These are phyloP conservation scores for Phytophthora rubi DNA, from an alignment of 352 stramenopile genomes.

Conservation along the genomic window DNA sequence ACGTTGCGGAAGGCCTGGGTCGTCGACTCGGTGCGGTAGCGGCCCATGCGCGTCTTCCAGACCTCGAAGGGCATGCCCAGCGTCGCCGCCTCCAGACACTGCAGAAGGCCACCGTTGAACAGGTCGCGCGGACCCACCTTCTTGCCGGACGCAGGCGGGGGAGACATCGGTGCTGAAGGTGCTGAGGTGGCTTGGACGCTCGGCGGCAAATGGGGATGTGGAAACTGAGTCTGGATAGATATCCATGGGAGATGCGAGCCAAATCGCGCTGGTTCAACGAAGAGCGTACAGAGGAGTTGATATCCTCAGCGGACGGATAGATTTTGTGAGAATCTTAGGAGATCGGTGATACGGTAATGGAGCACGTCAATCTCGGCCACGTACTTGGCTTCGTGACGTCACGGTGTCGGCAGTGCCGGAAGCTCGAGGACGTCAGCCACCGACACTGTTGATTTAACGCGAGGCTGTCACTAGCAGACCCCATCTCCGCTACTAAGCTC, in stretches of 20 bases:
- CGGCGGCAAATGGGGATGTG: constrained; percentile 29
- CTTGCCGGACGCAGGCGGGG: constrained; percentile 70
- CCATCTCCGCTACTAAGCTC: too few species aligned
- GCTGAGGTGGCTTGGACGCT: not conserved
- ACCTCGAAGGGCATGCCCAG: constrained; percentile 94
- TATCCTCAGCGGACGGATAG: constrained; percentile 13
- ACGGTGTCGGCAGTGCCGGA: constrained; percentile 13
- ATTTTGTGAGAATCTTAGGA: constrained; percentile 3
- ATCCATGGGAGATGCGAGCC: constrained; percentile 13
- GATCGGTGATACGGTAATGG: not conserved
- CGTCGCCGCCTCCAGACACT: constrained; percentile 90
- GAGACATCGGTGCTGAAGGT: constrained; percentile 26
- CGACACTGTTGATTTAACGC: not conserved
- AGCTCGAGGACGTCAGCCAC: constrained; percentile 7
- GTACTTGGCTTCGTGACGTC: constrained; percentile 36
- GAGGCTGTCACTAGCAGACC: too few species aligned
- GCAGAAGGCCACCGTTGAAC: constrained; percentile 81
- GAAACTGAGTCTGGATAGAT: constrained; percentile 8
- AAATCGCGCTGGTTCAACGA: constrained; percentile 13
- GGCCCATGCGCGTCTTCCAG: constrained; percentile 94
- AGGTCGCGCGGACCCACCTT: constrained; percentile 84
- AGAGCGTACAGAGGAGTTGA: not conserved
- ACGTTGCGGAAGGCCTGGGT: constrained; percentile 88
- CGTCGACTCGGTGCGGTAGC: constrained; percentile 85
- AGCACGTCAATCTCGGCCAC: constrained; percentile 21